Percentiles rank a stretch among this genome's conserved stretches.
Evolutionary conservation across 768 basidiomycete genomes (phyloP).

Genomic region (Pleurotus tuber-regium): DNA sequence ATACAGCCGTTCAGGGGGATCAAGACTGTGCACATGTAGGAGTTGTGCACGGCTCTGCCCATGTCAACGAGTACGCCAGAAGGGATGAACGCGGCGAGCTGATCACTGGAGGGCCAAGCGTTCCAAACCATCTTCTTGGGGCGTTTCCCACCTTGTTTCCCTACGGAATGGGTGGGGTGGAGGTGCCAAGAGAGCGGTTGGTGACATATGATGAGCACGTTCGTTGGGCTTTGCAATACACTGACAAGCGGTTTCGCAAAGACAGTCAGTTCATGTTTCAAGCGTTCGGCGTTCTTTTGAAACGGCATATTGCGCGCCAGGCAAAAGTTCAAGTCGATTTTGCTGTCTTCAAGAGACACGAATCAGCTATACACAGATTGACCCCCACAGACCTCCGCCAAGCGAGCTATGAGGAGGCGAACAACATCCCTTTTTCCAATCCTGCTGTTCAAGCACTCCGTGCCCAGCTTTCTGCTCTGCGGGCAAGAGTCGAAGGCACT

Average conservation of each 20-base stretch:
- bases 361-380: conserved; percentile 19
- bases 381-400: conserved; percentile 24
- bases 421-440: conserved; percentile 20
- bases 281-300: conserved; percentile 25
- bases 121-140: conserved; percentile 11
- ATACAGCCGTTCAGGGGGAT: neutral
- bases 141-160: conserved; percentile 15
- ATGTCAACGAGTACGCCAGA: neutral
- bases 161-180: conserved; percentile 16
- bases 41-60: neutral
- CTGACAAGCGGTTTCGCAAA: conserved; percentile 25
- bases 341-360: conserved; percentile 20
- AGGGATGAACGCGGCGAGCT: neutral
- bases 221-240: conserved; percentile 22
- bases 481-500: conserved; percentile 25
- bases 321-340: conserved; percentile 31
- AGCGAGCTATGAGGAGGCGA: conserved; percentile 34
- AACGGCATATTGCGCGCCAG: conserved; percentile 18
- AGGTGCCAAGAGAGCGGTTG: neutral
- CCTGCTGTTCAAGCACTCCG: conserved; percentile 22
- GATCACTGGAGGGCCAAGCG: neutral
- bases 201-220: conserved; percentile 20
- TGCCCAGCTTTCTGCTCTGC: conserved; percentile 22
- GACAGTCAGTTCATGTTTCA: conserved; percentile 27
- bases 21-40: neutral